Evolutionary conservation across 2,329 filamentous ascomycete genomes (phyloP), one percentile per base, ranked within the genome.

Genomic region (Trichoderma sp.): DNA sequence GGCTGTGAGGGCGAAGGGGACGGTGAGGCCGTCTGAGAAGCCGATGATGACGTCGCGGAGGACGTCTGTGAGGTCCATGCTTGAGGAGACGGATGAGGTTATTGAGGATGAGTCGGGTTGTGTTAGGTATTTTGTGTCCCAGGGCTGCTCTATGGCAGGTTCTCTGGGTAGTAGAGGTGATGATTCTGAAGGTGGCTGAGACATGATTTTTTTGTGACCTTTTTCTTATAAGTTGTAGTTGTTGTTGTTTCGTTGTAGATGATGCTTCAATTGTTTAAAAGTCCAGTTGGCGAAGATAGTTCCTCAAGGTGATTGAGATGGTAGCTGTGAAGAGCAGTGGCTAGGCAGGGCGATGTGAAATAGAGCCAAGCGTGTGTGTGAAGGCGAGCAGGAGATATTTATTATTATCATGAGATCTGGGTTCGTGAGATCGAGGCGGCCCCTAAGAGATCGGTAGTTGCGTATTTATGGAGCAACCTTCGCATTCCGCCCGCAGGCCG

Each of bases 1-100:
- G 0, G 93, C 92, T 0, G 91, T 94, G 47, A 95, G 84, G 18
- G 92, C 92, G 76, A 95, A 95, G 0, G 92, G 92, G 0, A 95
- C 92, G 0, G 92, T 95, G 75, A 95, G 85, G 18, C 92, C 92
- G 77, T 95, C 92, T 0, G 92, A 91, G 76, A 94, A 90, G 68
- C 92, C 92, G 75, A 95, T 91, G 73, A 92, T 93, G 74, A 90
- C 86, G 80, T 93, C 90, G 60, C 87, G 85, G 18, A 91, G 81
- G 67, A 89, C 77, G 71, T 83, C 82, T 73, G 80, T 80, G 75
- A 85, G 79, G 76, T 82, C 80, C 66, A 79, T 75, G 72, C 76
- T 12, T 72, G 67, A 66, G 71, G 70, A 69, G 24, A 56, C 51
- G 14, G 73, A 69, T 4, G 72, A 78, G 28, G 78, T 77, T 26